Evolutionary conservation across 75 land plant species (phyloP).

Genomic region (Sequoiadendron giganteum): DNA sequence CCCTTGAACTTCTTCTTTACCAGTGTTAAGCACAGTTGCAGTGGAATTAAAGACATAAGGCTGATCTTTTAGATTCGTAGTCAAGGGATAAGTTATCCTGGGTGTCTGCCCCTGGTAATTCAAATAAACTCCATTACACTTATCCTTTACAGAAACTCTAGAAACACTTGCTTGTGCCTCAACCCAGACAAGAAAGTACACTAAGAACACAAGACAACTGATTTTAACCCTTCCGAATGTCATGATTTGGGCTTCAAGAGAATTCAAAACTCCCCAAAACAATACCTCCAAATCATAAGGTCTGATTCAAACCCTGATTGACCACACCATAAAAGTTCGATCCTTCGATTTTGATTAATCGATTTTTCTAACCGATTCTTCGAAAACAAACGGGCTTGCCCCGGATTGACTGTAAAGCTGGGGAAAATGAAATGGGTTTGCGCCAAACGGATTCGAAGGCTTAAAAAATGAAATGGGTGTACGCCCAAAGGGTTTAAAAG

Average conservation of each 20-base stretch:
- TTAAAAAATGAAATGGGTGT: too few species aligned
- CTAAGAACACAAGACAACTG: neutral
- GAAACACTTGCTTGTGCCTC: neutral
- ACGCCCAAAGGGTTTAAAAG: too few species aligned
- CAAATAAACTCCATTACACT: conserved; percentile 55
- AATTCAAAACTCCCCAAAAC: neutral
- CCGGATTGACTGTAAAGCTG: neutral
- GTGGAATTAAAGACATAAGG: conserved; percentile 67
- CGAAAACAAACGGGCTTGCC: neutral
- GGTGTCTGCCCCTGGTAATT: conserved; percentile 34
- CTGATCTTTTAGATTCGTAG: conserved; percentile 56
- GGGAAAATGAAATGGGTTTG: neutral
- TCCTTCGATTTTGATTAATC: neutral
- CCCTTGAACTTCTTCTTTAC: conserved; percentile 40
- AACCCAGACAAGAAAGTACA: neutral
- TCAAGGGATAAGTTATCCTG: conserved; percentile 34
- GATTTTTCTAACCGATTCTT: neutral
- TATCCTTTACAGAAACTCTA: conserved; percentile 19
- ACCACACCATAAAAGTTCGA: neutral
- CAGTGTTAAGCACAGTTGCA: conserved; percentile 54
- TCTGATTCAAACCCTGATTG: neutral
- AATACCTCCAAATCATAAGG: neutral
- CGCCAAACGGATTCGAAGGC: neutral
- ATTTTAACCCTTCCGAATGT: neutral
- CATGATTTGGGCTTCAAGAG: neutral